Conservation (phyloP, 768 basidiomycete genomes). For the Pisolithus sp. region DNA sequence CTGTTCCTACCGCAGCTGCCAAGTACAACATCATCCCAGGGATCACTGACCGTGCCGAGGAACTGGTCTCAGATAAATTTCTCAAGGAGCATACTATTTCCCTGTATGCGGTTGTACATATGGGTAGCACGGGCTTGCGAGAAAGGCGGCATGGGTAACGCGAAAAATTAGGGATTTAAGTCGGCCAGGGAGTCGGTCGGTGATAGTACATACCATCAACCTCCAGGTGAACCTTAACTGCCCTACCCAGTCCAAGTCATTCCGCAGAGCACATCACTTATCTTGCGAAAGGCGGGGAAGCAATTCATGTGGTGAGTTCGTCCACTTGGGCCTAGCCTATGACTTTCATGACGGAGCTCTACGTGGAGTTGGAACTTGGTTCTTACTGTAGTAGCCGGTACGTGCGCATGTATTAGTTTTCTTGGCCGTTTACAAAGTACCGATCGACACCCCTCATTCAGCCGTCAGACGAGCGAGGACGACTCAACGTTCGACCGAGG, state of each 20-base stretch:
- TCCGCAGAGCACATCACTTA: constrained; percentile 1
- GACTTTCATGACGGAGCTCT: too few relatives aligned
- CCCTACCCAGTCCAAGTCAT: neutral
- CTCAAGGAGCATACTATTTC: constrained; percentile 15
- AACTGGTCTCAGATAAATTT: constrained; percentile 8
- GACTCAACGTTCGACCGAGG: too few relatives aligned
- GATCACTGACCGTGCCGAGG: constrained; percentile 10
- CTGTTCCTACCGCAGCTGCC: constrained; percentile 10
- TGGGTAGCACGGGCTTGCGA: constrained; percentile 14
- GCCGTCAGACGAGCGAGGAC: too few relatives aligned
- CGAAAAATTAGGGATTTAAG: constrained; percentile 9
- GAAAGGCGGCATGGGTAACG: constrained; percentile 16
- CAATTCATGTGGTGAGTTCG: constrained; percentile 3
- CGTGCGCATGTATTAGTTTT: too few relatives aligned
- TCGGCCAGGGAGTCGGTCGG: neutral
- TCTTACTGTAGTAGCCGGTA: too few relatives aligned
- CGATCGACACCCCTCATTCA: too few relatives aligned
- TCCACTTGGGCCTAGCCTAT: neutral
- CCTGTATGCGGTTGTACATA: constrained; percentile 25
- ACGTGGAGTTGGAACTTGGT: too few relatives aligned
- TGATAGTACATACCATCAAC: neutral
- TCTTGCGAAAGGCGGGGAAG: neutral
- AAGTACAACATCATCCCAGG: constrained; percentile 23
- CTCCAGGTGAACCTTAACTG: neutral
- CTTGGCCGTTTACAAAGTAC: too few relatives aligned